These are phyloP conservation scores for Ogataea haglerorum DNA, from an alignment of 805 yeast genomes.

Conservation along the genomic window DNA sequence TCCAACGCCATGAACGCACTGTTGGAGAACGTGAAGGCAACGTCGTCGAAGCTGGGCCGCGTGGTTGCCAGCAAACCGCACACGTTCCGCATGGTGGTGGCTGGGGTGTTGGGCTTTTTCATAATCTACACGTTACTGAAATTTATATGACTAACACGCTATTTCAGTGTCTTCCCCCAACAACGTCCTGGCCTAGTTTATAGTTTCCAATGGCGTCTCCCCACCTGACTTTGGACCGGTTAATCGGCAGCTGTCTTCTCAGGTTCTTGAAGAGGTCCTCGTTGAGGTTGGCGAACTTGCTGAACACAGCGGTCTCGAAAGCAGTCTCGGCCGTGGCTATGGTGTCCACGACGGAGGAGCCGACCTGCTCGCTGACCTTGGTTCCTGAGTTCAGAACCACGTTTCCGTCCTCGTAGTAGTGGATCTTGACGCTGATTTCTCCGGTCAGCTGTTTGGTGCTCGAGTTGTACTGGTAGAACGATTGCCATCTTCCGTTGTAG, in stretches of 20 bases:
- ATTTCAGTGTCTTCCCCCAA: slow-evolving; percentile 36
- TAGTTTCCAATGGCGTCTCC: slow-evolving; percentile 89
- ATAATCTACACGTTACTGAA: slow-evolving; percentile 54
- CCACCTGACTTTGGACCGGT: slow-evolving; percentile 91
- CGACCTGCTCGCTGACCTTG: slow-evolving; percentile 29
- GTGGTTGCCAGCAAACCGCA: slow-evolving; percentile 58
- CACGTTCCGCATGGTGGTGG: slow-evolving; percentile 55
- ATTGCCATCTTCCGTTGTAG: slow-evolving; percentile 88
- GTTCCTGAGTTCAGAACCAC: slow-evolving; percentile 64
- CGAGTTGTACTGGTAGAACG: slow-evolving; percentile 50
- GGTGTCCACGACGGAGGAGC: slow-evolving; percentile 35
- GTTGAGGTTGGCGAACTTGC: slow-evolving; percentile 66
- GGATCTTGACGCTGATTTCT: slow-evolving; percentile 64
- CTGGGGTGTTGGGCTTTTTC: slow-evolving; percentile 52
- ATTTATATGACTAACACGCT: slow-evolving; percentile 31
- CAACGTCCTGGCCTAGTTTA: slow-evolving; percentile 79
- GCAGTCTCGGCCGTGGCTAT: slow-evolving; percentile 57
- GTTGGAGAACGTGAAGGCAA: slow-evolving; percentile 45
- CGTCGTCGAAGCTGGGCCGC: slow-evolving; percentile 51
- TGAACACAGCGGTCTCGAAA: slow-evolving; percentile 57
- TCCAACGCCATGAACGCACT: slow-evolving; percentile 51
- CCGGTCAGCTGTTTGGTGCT: slow-evolving; percentile 44
- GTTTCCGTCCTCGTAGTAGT: slow-evolving; percentile 95
- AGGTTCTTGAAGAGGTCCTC: slow-evolving; percentile 77
- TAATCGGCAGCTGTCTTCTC: slow-evolving; percentile 89